Conservation (phyloP, 768 basidiomycete species). For the Kwoniella sp. region DNA sequence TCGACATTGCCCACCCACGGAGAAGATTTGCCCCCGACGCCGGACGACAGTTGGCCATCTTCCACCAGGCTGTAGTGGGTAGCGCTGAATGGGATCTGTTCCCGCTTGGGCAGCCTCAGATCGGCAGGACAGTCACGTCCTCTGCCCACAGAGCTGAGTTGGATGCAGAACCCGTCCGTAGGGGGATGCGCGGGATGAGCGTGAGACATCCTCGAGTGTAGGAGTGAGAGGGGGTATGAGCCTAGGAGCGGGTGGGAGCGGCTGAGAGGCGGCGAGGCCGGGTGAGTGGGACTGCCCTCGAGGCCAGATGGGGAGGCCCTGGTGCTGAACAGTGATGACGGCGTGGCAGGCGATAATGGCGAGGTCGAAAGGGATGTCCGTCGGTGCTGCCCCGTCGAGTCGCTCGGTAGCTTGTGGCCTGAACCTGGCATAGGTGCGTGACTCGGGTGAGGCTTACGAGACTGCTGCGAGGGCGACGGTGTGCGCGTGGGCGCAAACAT, state of each 20-base stretch:
- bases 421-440: too few species aligned
- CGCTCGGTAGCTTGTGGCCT: too few species aligned
- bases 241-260: conserved; percentile 46
- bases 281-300: neutral
- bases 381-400: too few species aligned
- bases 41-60: conserved; percentile 1
- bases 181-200: conserved; percentile 40
- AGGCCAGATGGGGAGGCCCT: neutral
- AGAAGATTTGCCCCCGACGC: conserved; percentile 9
- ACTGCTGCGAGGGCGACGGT: neutral
- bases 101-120: conserved; percentile 28
- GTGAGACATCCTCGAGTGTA: conserved; percentile 48
- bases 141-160: conserved; percentile 26
- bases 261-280: conserved; percentile 19
- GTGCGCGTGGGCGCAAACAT: conserved; percentile 5
- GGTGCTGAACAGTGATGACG: neutral
- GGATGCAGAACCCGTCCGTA: conserved; percentile 29
- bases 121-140: conserved; percentile 28
- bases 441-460: too few species aligned
- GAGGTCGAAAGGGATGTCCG: too few species aligned
- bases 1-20: conserved; percentile 47
- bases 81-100: conserved; percentile 38
- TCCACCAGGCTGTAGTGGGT: conserved; percentile 41
- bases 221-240: conserved; percentile 47
- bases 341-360: neutral